Evolutionary conservation across 257 asterid genomes (phyloP).

Genomic region (Petrea volubilis): DNA sequence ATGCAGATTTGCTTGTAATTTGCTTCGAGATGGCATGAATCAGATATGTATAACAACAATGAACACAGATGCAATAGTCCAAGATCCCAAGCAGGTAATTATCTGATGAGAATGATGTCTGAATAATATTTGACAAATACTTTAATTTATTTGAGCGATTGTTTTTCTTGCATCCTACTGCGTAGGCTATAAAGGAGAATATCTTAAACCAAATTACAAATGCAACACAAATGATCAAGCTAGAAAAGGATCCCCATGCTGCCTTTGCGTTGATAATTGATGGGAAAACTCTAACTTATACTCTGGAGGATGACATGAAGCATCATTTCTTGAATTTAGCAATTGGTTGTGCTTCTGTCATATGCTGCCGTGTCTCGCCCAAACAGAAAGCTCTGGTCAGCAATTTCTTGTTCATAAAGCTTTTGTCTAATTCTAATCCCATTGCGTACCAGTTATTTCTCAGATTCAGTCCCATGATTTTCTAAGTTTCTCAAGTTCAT

Average conservation of each 20-base stretch:
- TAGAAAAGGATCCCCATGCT: constrained; percentile 89
- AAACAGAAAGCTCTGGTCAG: constrained; percentile 95
- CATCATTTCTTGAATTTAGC: constrained; percentile 83
- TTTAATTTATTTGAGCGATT: constrained; percentile 20
- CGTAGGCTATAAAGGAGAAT: constrained; percentile 78
- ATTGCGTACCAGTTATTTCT: too few species aligned
- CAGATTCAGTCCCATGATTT: too few species aligned
- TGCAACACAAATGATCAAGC: constrained; percentile 87
- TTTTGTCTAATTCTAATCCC: background rate
- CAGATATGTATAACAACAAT: constrained; percentile 67
- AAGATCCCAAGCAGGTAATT: constrained; percentile 63
- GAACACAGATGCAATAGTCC: constrained; percentile 52
- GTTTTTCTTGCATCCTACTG: constrained; percentile 26
- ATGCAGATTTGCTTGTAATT: constrained; percentile 88
- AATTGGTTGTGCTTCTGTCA: constrained; percentile 90
- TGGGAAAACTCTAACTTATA: constrained; percentile 82
- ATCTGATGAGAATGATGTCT: background rate
- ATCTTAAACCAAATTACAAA: constrained; percentile 83
- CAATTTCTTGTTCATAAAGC: constrained; percentile 23
- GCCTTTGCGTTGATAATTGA: constrained; percentile 97
- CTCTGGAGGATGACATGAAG: constrained; percentile 87
- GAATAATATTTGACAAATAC: constrained; percentile 5
- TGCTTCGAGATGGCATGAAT: constrained; percentile 98
- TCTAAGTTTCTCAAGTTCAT: too few species aligned
- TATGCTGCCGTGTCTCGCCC: constrained; percentile 99